phyloP scores from a whole-genome alignment of 192 early-diverging fungal species.

The Umbelopsis vinacea region DNA sequence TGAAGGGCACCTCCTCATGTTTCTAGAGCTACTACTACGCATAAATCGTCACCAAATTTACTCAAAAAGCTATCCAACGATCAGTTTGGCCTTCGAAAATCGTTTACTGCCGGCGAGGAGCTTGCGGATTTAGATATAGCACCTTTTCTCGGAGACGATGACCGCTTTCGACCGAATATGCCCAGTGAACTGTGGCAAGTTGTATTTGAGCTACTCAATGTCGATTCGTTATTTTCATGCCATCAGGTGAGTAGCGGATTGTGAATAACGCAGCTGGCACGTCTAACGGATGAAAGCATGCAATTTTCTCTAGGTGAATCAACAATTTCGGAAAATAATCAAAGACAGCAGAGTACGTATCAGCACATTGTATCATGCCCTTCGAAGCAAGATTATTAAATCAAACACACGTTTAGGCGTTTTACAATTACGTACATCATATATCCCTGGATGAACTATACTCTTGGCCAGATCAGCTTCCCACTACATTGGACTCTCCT shows the following conservation, averaged over 20 bases:
- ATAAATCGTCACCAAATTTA: background rate
- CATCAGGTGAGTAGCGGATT: background rate
- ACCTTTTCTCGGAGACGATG: background rate
- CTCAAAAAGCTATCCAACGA: background rate
- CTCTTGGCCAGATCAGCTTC: conserved; percentile 18
- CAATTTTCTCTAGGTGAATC: background rate
- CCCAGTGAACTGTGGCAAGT: conserved; percentile 6
- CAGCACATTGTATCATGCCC: too few relatives aligned
- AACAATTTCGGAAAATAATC: background rate
- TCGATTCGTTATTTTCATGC: background rate
- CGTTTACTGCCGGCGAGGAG: background rate
- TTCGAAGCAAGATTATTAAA: too few relatives aligned
- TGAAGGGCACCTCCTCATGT: background rate
- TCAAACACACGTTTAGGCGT: background rate
- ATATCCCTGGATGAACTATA: conserved; percentile 8
- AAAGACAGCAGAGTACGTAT: background rate
- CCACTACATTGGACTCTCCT: background rate
- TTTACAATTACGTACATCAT: conserved; percentile 14
- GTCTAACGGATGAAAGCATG: too few relatives aligned
- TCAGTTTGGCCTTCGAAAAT: background rate
- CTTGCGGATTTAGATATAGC: background rate
- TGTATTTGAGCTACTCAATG: background rate
- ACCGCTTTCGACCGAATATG: background rate
- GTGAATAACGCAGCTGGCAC: too few relatives aligned
- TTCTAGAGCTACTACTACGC: background rate